Evolutionary conservation across 306 rosid genomes (phyloP).

Genomic region (Lathyrus oleraceus): DNA sequence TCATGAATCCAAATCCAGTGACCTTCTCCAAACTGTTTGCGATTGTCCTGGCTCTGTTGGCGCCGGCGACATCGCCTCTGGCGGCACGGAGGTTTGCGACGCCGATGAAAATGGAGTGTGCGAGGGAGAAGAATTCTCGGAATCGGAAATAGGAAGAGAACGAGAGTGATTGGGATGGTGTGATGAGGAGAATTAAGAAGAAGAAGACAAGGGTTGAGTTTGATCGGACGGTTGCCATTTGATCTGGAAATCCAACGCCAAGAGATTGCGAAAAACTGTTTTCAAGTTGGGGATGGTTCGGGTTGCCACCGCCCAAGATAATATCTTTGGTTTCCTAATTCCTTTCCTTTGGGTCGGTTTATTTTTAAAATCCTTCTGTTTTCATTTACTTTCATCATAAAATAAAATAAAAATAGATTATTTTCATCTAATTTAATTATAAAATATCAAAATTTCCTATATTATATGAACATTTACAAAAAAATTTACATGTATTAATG

Average conservation of each 20-base stretch:
- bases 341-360: background rate
- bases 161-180: conserved; percentile 50
- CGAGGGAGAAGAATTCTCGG: conserved; percentile 54
- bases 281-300: background rate
- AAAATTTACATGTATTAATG: no score
- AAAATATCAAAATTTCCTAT: no score
- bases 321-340: background rate
- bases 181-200: conserved; percentile 45
- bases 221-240: conserved; percentile 55
- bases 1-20: conserved; percentile 52
- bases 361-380: no score
- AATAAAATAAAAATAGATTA: no score
- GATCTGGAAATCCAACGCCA: background rate
- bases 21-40: conserved; percentile 57
- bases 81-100: conserved; percentile 76
- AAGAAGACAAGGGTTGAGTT: conserved; percentile 23
- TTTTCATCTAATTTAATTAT: no score
- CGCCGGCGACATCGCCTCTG: conserved; percentile 68
- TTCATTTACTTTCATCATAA: no score
- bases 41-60: conserved; percentile 52
- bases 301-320: background rate
- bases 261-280: background rate
- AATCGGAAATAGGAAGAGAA: conserved; percentile 51
- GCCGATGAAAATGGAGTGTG: conserved; percentile 63
- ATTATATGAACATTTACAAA: no score